These are phyloP conservation scores for Chlorella variabilis DNA, from an alignment of 163 green algal genomes.

Conservation along the genomic window DNA sequence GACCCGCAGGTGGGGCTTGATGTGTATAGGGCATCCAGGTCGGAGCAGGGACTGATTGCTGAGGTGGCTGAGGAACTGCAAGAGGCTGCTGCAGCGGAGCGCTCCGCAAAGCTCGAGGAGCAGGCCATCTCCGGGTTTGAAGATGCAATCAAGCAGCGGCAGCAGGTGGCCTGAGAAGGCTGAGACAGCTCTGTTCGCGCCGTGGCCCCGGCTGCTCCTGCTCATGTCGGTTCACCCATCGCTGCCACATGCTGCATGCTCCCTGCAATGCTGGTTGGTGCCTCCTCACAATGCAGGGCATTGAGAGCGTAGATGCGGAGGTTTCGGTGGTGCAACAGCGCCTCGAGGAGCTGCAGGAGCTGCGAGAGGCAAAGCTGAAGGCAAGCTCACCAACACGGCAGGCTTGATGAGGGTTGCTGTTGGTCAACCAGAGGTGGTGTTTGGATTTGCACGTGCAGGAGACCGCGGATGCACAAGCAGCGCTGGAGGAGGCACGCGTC, in stretches of 20 bases:
- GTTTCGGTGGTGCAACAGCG: background rate
- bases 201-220: no score
- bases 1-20: background rate
- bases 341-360: background rate
- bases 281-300: background rate
- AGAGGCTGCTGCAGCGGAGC: background rate
- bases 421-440: no score
- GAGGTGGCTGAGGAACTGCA: background rate
- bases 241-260: no score
- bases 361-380: background rate
- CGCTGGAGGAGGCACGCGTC: slow-evolving; percentile 9
- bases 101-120: background rate
- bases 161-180: background rate
- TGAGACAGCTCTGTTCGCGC: no score
- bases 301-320: background rate
- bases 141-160: background rate
- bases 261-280: background rate
- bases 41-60: background rate
- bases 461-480: slow-evolving; percentile 4
- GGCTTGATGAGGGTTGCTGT: no score
- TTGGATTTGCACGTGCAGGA: no score
- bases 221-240: no score
- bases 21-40: background rate
- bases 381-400: no score
- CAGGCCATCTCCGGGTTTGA: background rate